Evolutionary conservation across 352 stramenopile genomes (phyloP), one percentile per base, ranked within the genome.

Genomic region (Globisporangium megalacanthum): DNA sequence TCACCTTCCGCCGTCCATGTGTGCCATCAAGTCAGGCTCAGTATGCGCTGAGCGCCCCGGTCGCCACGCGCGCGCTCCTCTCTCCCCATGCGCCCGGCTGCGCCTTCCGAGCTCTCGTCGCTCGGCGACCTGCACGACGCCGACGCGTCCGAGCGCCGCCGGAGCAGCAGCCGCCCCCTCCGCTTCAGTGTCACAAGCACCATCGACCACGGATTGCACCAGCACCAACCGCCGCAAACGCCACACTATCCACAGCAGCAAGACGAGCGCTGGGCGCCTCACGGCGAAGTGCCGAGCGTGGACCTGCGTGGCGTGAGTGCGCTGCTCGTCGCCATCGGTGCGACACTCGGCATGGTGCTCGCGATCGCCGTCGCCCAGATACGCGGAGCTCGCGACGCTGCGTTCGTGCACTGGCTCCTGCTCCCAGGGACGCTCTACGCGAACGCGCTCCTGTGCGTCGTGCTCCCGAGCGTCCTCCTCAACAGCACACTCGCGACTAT

Each of bases 401-500:
- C 29, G 11, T 20, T 39, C 41, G 51, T 48, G 3, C 47, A 64
- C 11, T 67, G 60, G 47, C 31, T 64, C 39, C 35, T 72, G 22
- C 59, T 69, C 49, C 72, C 72, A 2, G 72, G 69, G 8, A 52
- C 72, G 45, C 64, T 81, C 42, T 79, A 70, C 20, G 58, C 63
- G n/a, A 65, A 64, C 45, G 68, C 59, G 11, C 65, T 82, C 47
- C 52, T 86, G 15, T 72, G 60, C 25, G 62, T 75, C 29, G 57
- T 79, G 52, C 61, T 89, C 17, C 66, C 71, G 9, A 69, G 61
- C 0, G 53, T 73, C 11, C 70, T 66, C 19, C 60, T 85, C 37
- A 74, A 74, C 37, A 75, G 68, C 64, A 42, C 81, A 45, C 65
- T 87, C 22, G 66, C 53, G 22, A 72, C 58, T 35, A 71, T 79